Evolutionary conservation across 345 rosid genomes (phyloP).

Genomic region (Odontarrhena argentea): DNA sequence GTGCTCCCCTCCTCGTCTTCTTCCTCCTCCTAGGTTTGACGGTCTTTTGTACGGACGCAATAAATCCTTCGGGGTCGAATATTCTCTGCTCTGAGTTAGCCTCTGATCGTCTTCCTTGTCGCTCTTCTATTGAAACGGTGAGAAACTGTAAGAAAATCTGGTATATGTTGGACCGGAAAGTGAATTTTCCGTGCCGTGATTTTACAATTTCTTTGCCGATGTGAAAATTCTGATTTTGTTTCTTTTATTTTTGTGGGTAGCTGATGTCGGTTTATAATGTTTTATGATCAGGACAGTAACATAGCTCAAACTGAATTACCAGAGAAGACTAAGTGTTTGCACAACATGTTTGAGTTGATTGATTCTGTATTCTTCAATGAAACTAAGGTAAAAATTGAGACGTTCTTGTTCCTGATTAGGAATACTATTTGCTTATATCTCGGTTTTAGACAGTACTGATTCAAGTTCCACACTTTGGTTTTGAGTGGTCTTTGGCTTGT

Average conservation of each 20-base stretch:
- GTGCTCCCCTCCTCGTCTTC: slow-evolving; percentile 11
- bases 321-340: slow-evolving; percentile 42
- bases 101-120: slow-evolving; percentile 14
- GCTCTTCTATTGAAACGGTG: slow-evolving; percentile 23
- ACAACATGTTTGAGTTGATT: slow-evolving; percentile 49
- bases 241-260: background rate
- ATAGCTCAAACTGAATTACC: slow-evolving; percentile 35
- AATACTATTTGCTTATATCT: no score
- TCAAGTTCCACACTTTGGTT: no score
- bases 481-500: background rate
- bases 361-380: slow-evolving; percentile 72
- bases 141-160: slow-evolving; percentile 32
- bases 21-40: slow-evolving; percentile 12
- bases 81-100: slow-evolving; percentile 16
- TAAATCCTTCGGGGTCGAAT: background rate
- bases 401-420: background rate
- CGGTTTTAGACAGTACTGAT: no score
- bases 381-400: slow-evolving; percentile 50
- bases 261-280: slow-evolving; percentile 8
- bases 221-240: background rate
- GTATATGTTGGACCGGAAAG: slow-evolving; percentile 17
- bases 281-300: slow-evolving; percentile 54
- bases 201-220: slow-evolving; percentile 7
- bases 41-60: slow-evolving; percentile 9
- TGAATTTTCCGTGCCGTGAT: slow-evolving; percentile 26